Percentiles rank a stretch among this genome's conserved stretches.
Evolutionary conservation across 2,329 filamentous ascomycete species (phyloP).

Genomic region (Xylariaceae sp.): DNA sequence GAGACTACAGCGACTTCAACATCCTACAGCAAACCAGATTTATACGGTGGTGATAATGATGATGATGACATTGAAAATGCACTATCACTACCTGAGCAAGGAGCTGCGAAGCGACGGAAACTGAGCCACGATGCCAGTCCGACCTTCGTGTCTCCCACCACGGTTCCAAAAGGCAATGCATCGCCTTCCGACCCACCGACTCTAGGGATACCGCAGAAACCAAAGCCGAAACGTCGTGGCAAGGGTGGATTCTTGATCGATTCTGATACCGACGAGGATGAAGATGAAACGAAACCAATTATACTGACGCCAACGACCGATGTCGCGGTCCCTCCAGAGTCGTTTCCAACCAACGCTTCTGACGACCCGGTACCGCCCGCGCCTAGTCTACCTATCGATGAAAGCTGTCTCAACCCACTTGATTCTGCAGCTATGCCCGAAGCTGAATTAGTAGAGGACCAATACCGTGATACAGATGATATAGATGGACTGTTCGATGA

Average conservation of each 20-base stretch:
- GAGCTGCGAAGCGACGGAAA: slow-evolving; percentile 39
- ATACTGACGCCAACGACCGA: slow-evolving; percentile 4
- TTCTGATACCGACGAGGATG: slow-evolving; percentile 54
- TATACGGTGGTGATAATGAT: slow-evolving; percentile 23
- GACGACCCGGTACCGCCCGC: slow-evolving; percentile 12
- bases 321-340: not conserved
- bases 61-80: slow-evolving; percentile 27
- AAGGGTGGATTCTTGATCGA: slow-evolving; percentile 68
- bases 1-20: slow-evolving; percentile 19
- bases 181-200: not conserved
- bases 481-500: slow-evolving; percentile 57
- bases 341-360: slow-evolving; percentile 1
- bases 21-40: slow-evolving; percentile 30
- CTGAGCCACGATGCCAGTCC: slow-evolving; percentile 27
- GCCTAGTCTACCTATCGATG: slow-evolving; percentile 21
- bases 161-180: not conserved
- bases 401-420: slow-evolving; percentile 23
- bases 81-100: slow-evolving; percentile 26
- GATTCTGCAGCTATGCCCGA: slow-evolving; percentile 18
- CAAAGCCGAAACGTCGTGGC: slow-evolving; percentile 20
- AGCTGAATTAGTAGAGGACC: slow-evolving; percentile 23
- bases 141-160: not conserved
- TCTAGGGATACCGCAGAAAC: slow-evolving; percentile 8
- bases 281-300: slow-evolving; percentile 9
- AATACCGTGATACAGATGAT: slow-evolving; percentile 37